Base-by-base conservation (phyloP, 495 filamentous ascomycete genomes). In the Podospora pseudocomata region DNA sequence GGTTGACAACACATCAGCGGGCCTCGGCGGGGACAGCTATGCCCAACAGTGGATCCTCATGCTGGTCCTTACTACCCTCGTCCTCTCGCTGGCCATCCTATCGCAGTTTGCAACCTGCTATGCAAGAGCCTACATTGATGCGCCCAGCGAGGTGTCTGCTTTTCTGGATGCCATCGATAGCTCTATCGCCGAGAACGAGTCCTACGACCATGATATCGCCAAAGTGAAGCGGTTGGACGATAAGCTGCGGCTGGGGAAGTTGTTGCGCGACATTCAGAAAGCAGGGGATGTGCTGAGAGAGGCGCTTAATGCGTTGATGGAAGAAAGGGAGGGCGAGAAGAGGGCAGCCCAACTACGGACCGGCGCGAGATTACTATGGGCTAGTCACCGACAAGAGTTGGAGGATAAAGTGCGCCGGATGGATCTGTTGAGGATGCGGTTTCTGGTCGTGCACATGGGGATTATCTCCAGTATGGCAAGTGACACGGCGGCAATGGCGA, bases 401-500 rank as follows among this genome's bases (percentile, higher is more conserved):
- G 81, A 85, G 76, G 80, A 84, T 34, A 78, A 80, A 65, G 81
- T 85, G 67, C 87, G 84, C 23, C 85, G 82, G 5, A 79, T 90
- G 73, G 88, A 91, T 68, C 77, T 84, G 68, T 79, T 86, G 54
- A 80, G 84, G 68, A 89, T 85, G 76, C 86, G 87, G 32, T 87
- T 84, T 69, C 71, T 87, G 13, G 82, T 85, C 16, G 76, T 86
- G 71, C 81, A 87, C 73, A 77, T 86, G 84, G 77, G 85, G 65
- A 74, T 86, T 69, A 77, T 86, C 65, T 75, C 86, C 34, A 71
- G 81, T 39, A 75, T 76, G 65, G 75, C 77, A 60, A 73, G 73
- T 63, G 78, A 78, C 59, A 65, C 61, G 11, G 71, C 74, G 54
- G 68, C 64, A 11, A 68, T 74, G 59, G 76, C 78, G 60, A 75